Base-by-base conservation (phyloP, 129 eudicot genomes). In the Ambrosia trifida region DNA sequence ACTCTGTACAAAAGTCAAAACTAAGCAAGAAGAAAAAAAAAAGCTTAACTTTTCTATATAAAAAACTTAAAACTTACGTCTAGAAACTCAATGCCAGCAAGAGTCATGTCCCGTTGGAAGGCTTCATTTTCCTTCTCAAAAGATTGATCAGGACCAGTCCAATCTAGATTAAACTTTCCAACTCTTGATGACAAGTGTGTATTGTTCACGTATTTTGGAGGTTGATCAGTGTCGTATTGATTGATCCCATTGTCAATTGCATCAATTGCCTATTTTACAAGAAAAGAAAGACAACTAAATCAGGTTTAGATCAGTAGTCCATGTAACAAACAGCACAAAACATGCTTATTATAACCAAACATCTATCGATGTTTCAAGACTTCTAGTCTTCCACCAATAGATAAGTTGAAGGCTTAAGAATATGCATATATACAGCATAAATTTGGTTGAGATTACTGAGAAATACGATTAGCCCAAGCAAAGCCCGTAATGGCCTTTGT, bases 231-330 rank as follows among this genome's bases (percentile, higher is more conserved):
- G 64, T 93, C 96, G 52, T 84, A 93, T 74, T 87, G 96, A 80
- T 89, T 89, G 66, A 93, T 87, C 67, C 98, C 98, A 69, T 93
- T 93, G 78, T 93, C 98, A 68, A 93, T 79, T 33, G 96, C 98
- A 85, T 93, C 98, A 49, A 93, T 89, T 72, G 96, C 98, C 98
- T 92, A 76, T 56, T 30, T 36, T 33, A 72, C 70, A 78, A 68
- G 12, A 18, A 70, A 76, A 13, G 28, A 53, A 40, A 44, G 57
- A 28, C 47, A 31, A 74, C 14, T 11, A 56, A 66, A 66, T 53
- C 49, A 66, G 47, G 19, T 53, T 51, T 38, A 50, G 12, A 40
- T 64, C 63, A 64, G 35, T 40, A 56, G 30, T 54, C 35, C 52
- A 14, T 53, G n/a, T 30, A 45, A 17, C 32, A 66, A 65, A 38